Conservation (phyloP, 2,329 filamentous ascomycete species). For the Arthroderma uncinatum region DNA sequence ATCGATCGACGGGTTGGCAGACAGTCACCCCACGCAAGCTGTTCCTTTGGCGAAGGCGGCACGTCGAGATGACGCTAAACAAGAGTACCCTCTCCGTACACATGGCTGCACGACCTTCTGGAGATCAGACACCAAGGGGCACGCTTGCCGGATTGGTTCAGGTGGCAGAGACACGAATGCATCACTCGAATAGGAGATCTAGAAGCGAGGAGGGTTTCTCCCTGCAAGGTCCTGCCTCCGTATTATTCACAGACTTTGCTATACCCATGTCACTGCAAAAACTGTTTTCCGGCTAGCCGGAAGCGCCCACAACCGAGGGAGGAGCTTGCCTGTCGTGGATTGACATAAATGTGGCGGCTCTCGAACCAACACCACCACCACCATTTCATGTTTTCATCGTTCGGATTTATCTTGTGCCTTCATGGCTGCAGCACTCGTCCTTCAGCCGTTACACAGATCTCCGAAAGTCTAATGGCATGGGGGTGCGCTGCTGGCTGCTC, state of each 20-base stretch:
- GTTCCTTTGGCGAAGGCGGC: background rate
- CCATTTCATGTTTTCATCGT: background rate
- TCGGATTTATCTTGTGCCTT: background rate
- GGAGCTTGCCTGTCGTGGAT: background rate
- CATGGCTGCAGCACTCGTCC: background rate
- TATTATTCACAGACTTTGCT: background rate
- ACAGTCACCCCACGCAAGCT: background rate
- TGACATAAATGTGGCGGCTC: background rate
- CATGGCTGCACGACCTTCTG: conserved; percentile 3
- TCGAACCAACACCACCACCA: background rate
- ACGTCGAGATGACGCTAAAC: background rate
- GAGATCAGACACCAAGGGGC: background rate
- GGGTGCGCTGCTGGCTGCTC: background rate
- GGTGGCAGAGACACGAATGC: background rate
- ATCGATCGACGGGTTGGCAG: background rate
- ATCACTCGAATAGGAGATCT: background rate
- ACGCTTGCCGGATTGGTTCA: background rate
- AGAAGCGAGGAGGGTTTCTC: background rate
- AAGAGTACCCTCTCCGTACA: background rate
- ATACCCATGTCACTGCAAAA: background rate
- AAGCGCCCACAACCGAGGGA: background rate
- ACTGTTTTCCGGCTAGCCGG: background rate
- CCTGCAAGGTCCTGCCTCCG: background rate
- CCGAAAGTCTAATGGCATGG: conserved; percentile 1
- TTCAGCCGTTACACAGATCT: background rate